Percentiles rank a stretch among this genome's conserved stretches.
Conservation (phyloP, 2,329 filamentous ascomycete species). For the Metarhizium robertsii region DNA sequence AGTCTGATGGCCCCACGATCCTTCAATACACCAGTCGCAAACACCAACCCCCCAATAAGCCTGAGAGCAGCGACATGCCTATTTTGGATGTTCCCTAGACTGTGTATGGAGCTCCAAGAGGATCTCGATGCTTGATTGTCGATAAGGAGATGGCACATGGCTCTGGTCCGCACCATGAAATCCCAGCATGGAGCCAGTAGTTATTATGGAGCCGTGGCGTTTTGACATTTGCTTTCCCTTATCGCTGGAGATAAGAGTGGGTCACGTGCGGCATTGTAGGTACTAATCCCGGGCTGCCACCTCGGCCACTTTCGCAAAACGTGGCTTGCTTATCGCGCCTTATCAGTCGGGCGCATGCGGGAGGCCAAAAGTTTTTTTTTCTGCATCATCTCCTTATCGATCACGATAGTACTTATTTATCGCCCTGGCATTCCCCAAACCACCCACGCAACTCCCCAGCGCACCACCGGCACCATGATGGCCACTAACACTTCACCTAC, state of each 20-base stretch:
- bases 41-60: not conserved
- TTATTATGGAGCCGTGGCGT: not conserved
- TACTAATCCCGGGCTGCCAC: not conserved
- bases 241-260: slow-evolving; percentile 5
- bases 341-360: slow-evolving; percentile 24
- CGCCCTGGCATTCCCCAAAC: slow-evolving; percentile 15
- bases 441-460: slow-evolving; percentile 15
- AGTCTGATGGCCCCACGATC: slow-evolving; percentile 13
- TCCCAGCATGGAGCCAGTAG: too few species aligned
- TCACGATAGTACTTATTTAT: slow-evolving; percentile 24
- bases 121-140: not conserved
- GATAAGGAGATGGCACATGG: not conserved
- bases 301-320: not conserved
- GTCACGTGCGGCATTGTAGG: slow-evolving; percentile 22
- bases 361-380: slow-evolving; percentile 23
- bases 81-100: not conserved
- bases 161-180: too few species aligned
- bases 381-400: slow-evolving; percentile 27
- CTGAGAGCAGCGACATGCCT: not conserved
- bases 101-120: not conserved
- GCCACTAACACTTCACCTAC: slow-evolving; percentile 49
- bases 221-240: not conserved
- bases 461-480: slow-evolving; percentile 34
- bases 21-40: not conserved
- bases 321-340: slow-evolving; percentile 21